These are phyloP conservation scores for Fusarium tjaetaba DNA, from an alignment of 2,329 filamentous ascomycete genomes.

Conservation along the genomic window DNA sequence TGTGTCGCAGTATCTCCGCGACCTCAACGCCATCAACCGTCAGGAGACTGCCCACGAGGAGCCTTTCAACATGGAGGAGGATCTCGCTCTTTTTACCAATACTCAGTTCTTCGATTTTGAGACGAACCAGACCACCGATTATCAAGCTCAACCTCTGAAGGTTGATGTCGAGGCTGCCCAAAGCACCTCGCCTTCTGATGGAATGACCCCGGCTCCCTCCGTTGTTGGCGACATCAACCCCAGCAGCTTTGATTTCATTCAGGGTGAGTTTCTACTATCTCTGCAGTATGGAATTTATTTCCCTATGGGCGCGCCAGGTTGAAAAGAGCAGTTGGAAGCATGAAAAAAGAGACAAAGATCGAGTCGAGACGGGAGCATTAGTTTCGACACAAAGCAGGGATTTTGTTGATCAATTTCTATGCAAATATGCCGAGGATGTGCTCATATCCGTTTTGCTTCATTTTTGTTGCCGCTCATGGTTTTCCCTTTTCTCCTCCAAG, in stretches of 20 bases:
- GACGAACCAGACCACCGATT: conserved; percentile 67
- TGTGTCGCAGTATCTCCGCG: conserved; percentile 88
- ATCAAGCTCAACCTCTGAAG: conserved; percentile 62
- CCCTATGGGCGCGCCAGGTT: neutral
- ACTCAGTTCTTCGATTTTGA: conserved; percentile 85
- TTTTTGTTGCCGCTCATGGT: neutral
- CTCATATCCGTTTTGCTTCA: neutral
- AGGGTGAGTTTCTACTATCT: conserved; percentile 54
- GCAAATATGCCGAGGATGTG: neutral
- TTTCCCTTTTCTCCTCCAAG: conserved; percentile 9
- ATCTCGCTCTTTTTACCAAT: conserved; percentile 83
- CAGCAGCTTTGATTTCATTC: conserved; percentile 59
- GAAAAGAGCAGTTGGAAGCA: neutral
- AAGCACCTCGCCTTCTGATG: conserved; percentile 50
- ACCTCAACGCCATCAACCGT: conserved; percentile 80
- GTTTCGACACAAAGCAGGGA: neutral
- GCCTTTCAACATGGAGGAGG: conserved; percentile 72
- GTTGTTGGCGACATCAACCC: conserved; percentile 57
- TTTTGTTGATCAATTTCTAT: neutral
- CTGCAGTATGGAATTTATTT: neutral
- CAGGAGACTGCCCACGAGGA: conserved; percentile 65
- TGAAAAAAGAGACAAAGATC: neutral
- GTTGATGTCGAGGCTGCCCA: conserved; percentile 49
- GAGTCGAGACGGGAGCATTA: neutral
- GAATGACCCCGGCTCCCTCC: conserved; percentile 52